A percentile compares a stretch with the other conserved stretches of the same genome.
Evolutionary conservation across 208 protist species (phyloP).

Genomic region (Novymonas esmeraldas): DNA sequence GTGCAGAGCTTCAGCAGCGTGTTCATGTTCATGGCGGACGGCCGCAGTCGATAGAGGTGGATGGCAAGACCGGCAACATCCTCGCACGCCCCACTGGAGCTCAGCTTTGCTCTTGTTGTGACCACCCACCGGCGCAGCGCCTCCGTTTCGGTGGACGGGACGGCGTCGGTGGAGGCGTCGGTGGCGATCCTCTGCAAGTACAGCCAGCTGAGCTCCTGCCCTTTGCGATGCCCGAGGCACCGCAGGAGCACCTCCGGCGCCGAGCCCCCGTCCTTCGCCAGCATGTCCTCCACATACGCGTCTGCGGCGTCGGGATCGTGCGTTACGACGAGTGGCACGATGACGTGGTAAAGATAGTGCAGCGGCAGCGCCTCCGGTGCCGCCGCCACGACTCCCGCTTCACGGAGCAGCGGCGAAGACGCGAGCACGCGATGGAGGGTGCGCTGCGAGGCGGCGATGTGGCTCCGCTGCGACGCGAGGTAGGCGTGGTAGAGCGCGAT

Average conservation of each 20-base stretch:
- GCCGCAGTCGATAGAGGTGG: constrained; percentile 51
- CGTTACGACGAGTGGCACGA: constrained; percentile 66
- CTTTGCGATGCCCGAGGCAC: constrained; percentile 46
- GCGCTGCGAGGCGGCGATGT: constrained; percentile 3
- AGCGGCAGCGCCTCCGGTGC: constrained; percentile 22
- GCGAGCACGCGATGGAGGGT: constrained; percentile 30
- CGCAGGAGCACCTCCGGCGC: constrained; percentile 71
- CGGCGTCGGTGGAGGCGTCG: not conserved
- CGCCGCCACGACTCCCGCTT: constrained; percentile 24
- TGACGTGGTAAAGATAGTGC: constrained; percentile 77
- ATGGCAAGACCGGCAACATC: constrained; percentile 30
- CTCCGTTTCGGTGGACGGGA: not conserved
- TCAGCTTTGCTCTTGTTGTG: not conserved
- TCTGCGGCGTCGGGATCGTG: constrained; percentile 40
- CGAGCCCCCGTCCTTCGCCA: constrained; percentile 50
- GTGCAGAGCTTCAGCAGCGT: constrained; percentile 54
- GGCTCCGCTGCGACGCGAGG: constrained; percentile 17
- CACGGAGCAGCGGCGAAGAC: constrained; percentile 23
- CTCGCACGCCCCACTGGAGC: not conserved
- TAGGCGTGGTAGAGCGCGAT: constrained; percentile 60
- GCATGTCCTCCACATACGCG: constrained; percentile 63
- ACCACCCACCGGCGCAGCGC: constrained; percentile 2
- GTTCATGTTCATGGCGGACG: constrained; percentile 76
- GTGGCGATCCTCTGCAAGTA: constrained; percentile 18
- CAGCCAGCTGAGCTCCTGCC: constrained; percentile 32